These are phyloP conservation scores for Pseudonitzschia pungens DNA, from an alignment of 108 stramenopile genomes.

Conservation along the genomic window DNA sequence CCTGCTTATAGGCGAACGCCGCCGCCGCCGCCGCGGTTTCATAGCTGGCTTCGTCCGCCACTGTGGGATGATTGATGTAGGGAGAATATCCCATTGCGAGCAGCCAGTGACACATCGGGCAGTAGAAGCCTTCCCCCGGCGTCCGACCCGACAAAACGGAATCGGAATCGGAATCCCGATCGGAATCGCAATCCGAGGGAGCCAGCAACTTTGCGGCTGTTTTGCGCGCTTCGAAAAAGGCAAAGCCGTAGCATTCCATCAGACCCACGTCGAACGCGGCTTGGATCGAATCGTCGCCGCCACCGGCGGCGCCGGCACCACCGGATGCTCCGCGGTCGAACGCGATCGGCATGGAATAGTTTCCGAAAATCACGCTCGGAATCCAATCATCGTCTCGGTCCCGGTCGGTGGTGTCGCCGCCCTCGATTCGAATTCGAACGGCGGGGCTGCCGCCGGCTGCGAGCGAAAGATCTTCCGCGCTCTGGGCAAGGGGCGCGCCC, in stretches of 20 bases:
- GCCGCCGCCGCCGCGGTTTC: background rate
- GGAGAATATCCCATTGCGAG: conserved; percentile 11
- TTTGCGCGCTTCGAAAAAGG: conserved; percentile 6
- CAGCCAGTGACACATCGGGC: conserved; percentile 14
- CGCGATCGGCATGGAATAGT: conserved; percentile 13
- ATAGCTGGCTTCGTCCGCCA: background rate
- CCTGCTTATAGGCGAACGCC: background rate
- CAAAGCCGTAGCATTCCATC: conserved; percentile 12
- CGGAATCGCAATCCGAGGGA: background rate
- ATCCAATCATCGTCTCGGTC: conserved; percentile 2
- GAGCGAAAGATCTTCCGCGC: background rate
- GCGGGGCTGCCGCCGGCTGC: background rate
- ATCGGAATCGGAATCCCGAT: too few relatives aligned
- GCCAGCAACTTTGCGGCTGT: background rate
- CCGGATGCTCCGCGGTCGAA: background rate
- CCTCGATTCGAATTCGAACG: too few relatives aligned
- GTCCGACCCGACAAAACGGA: background rate
- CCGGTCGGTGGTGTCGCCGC: background rate
- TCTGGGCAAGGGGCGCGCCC: background rate
- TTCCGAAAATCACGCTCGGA: conserved; percentile 7
- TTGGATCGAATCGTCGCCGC: background rate
- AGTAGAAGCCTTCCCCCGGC: background rate
- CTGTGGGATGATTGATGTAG: conserved; percentile 5
- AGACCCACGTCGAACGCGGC: background rate
- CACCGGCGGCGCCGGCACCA: background rate